Conservation (phyloP, 2,329 filamentous ascomycete species). For the Xylariaceae sp. region DNA sequence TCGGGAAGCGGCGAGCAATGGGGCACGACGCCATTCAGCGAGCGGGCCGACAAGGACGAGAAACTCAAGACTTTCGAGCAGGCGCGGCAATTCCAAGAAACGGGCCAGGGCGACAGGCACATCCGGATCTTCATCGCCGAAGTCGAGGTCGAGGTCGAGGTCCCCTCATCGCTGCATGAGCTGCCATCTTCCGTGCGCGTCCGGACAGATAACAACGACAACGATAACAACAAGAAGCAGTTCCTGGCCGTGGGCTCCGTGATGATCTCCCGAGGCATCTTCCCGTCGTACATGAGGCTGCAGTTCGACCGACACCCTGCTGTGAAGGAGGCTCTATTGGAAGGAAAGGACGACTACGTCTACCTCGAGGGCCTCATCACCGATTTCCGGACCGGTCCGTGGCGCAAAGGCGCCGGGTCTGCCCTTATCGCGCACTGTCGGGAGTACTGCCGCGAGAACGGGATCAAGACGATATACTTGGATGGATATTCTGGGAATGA, state of each 20-base stretch:
- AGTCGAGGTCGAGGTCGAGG: slow-evolving; percentile 12
- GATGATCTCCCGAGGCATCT: slow-evolving; percentile 8
- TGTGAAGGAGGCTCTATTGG: slow-evolving; percentile 11
- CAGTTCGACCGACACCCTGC: slow-evolving; percentile 3
- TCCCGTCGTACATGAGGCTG: slow-evolving; percentile 4
- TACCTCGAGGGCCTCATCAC: slow-evolving; percentile 16
- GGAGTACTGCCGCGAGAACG: slow-evolving; percentile 5
- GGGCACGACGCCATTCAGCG: slow-evolving; percentile 10
- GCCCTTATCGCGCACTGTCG: slow-evolving; percentile 9
- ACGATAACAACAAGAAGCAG: slow-evolving; percentile 5
- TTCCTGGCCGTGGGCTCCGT: slow-evolving; percentile 11
- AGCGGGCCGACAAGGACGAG: slow-evolving; percentile 1
- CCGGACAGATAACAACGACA: slow-evolving; percentile 11
- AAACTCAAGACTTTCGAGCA: slow-evolving; percentile 4
- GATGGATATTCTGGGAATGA: slow-evolving; percentile 13
- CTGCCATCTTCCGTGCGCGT: slow-evolving; percentile 4
- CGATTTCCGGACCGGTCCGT: slow-evolving; percentile 10
- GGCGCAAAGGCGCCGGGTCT: slow-evolving; percentile 14
- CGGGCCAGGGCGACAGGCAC: slow-evolving; percentile 9
- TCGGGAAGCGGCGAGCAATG: slow-evolving; percentile 17
- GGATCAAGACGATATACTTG: slow-evolving; percentile 4
- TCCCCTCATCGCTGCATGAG: not conserved
- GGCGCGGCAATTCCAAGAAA: slow-evolving; percentile 6
- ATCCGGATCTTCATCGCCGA: slow-evolving; percentile 15
- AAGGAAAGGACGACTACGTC: slow-evolving; percentile 9